Evolutionary conservation across 306 rosid species (phyloP).

Genomic region (Gillenia trifoliata): DNA sequence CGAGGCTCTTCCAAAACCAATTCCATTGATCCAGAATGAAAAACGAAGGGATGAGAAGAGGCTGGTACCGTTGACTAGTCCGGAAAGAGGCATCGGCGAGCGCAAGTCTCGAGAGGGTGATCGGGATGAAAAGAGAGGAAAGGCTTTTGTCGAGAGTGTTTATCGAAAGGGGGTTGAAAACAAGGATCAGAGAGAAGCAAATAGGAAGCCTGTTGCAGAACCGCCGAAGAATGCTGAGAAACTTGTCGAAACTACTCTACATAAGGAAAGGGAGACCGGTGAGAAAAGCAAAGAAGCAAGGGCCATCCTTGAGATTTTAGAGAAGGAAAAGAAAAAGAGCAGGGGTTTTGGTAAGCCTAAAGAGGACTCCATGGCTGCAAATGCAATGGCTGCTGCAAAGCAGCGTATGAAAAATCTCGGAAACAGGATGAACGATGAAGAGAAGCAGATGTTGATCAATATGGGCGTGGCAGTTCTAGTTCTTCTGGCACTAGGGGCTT

Average conservation of each 20-base stretch:
- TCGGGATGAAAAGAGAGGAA: slow-evolving; percentile 14
- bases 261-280: slow-evolving; percentile 14
- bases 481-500: slow-evolving; percentile 48
- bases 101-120: slow-evolving; percentile 12
- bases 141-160: neutral
- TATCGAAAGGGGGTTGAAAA: neutral
- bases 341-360: neutral
- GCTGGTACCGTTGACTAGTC: neutral
- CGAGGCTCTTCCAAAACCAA: neutral
- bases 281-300: slow-evolving; percentile 13
- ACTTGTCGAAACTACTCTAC: slow-evolving; percentile 7
- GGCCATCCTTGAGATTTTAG: slow-evolving; percentile 9
- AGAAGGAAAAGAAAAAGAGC: slow-evolving; percentile 15
- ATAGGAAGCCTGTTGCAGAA: slow-evolving; percentile 18
- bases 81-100: neutral
- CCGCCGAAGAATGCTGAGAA: slow-evolving; percentile 13
- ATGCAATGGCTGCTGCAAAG: slow-evolving; percentile 18
- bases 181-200: neutral
- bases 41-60: slow-evolving; percentile 14
- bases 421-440: slow-evolving; percentile 27
- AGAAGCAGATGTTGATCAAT: slow-evolving; percentile 31
- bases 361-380: neutral
- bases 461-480: slow-evolving; percentile 51
- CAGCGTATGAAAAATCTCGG: slow-evolving; percentile 21
- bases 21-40: neutral